phyloP scores from a whole-genome alignment of 768 basidiomycete species.

The Xerocomellus dryophilus region DNA sequence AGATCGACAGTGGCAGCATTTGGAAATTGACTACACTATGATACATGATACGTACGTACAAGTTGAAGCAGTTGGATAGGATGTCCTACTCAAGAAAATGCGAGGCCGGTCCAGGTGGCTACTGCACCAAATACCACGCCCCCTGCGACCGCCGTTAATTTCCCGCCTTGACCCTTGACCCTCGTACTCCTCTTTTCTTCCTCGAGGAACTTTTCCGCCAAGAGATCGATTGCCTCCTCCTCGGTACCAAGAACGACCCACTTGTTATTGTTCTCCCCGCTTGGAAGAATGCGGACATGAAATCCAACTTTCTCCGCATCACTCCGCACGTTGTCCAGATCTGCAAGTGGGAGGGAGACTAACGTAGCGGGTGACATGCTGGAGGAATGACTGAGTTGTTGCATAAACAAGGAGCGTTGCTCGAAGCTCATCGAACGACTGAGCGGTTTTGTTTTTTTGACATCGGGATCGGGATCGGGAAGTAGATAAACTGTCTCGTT shows the following conservation, averaged over 20 bases:
- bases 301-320: slow-evolving; percentile 46
- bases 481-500: slow-evolving; percentile 27
- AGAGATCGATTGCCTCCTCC: slow-evolving; percentile 40
- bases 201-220: slow-evolving; percentile 28
- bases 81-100: slow-evolving; percentile 39
- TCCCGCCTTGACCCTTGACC: slow-evolving; percentile 18
- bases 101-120: slow-evolving; percentile 57
- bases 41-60: neutral
- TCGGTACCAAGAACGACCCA: slow-evolving; percentile 55
- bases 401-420: slow-evolving; percentile 50
- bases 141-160: slow-evolving; percentile 48
- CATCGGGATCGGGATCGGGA: slow-evolving; percentile 15
- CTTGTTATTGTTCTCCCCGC: slow-evolving; percentile 32
- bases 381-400: slow-evolving; percentile 39
- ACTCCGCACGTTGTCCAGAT: slow-evolving; percentile 39
- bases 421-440: slow-evolving; percentile 48
- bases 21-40: neutral
- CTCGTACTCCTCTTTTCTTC: slow-evolving; percentile 27
- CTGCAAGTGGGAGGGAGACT: slow-evolving; percentile 45
- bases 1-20: slow-evolving; percentile 4
- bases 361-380: slow-evolving; percentile 43
- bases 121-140: slow-evolving; percentile 61
- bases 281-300: slow-evolving; percentile 38
- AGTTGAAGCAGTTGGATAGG: neutral
- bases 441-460: slow-evolving; percentile 31